Evolutionary conservation across 2,329 filamentous ascomycete genomes (phyloP).

Genomic region (Neonectria coccinea): DNA sequence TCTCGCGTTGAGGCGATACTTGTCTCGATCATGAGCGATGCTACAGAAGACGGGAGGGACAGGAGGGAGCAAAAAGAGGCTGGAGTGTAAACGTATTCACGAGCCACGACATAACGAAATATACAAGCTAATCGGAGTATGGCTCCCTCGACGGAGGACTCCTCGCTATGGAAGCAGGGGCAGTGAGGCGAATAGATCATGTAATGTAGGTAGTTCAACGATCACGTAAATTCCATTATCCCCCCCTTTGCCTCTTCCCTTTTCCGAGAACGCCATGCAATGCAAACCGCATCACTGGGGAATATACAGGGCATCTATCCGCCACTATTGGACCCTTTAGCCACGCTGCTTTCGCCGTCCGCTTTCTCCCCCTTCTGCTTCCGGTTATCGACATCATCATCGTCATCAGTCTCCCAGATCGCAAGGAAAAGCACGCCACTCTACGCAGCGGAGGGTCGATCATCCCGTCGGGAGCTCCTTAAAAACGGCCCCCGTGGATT

Average conservation of each 20-base stretch:
- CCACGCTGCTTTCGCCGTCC: conserved; percentile 35
- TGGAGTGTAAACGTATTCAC: conserved; percentile 13
- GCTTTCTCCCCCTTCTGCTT: conserved; percentile 25
- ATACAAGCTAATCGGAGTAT: conserved; percentile 21
- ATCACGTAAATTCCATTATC: conserved; percentile 50
- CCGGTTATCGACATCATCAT: conserved; percentile 28
- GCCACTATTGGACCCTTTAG: conserved; percentile 34
- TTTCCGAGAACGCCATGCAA: conserved; percentile 54
- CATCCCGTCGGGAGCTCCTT: conserved; percentile 30
- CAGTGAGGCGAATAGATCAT: conserved; percentile 39
- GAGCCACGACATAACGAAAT: conserved; percentile 26
- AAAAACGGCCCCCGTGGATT: conserved; percentile 23
- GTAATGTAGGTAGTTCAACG: conserved; percentile 44
- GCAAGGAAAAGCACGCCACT: conserved; percentile 22
- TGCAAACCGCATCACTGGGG: conserved; percentile 54
- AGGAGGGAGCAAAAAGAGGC: neutral
- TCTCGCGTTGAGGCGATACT: neutral
- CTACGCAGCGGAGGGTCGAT: conserved; percentile 39
- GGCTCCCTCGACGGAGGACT: conserved; percentile 1
- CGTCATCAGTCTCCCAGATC: conserved; percentile 19
- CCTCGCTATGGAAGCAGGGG: conserved; percentile 9
- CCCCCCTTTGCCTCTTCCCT: conserved; percentile 47
- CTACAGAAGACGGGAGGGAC: neutral
- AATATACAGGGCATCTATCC: conserved; percentile 44
- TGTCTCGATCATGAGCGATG: neutral